These are phyloP conservation scores for Ascosphaera apis DNA, from an alignment of 2,329 filamentous ascomycete species.

Conservation along the genomic window DNA sequence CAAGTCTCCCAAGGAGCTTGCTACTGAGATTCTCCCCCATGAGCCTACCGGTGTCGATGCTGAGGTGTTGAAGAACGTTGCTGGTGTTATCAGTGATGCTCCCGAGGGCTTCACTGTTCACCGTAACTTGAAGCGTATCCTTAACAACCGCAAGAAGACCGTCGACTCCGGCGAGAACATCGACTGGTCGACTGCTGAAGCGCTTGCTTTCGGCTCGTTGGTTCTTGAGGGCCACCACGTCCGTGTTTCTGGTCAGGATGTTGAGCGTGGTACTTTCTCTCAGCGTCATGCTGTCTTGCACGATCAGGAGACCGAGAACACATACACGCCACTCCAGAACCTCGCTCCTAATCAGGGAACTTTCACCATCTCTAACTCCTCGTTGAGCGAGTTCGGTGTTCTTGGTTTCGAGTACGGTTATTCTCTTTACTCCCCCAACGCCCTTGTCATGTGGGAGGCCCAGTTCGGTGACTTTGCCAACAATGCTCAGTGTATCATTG, in stretches of 20 bases:
- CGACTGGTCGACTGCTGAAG: constrained; percentile 93
- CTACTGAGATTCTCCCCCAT: constrained; percentile 81
- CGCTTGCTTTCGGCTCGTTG: constrained; percentile 77
- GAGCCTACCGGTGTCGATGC: constrained; percentile 58
- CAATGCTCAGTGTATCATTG: constrained; percentile 96
- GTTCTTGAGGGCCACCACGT: constrained; percentile 90
- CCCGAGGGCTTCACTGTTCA: constrained; percentile 78
- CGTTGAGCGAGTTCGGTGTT: constrained; percentile 47
- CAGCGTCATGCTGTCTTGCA: constrained; percentile 94
- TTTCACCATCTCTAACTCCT: constrained; percentile 95
- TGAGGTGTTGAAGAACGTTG: constrained; percentile 59
- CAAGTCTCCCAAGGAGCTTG: constrained; percentile 94
- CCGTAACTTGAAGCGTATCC: constrained; percentile 91
- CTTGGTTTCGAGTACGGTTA: constrained; percentile 98
- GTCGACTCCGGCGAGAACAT: constrained; percentile 83
- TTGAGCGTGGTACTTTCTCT: constrained; percentile 97
- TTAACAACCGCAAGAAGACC: constrained; percentile 71
- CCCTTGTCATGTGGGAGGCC: constrained; percentile 97
- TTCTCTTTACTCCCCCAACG: constrained; percentile 87
- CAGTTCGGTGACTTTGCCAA: constrained; percentile 99
- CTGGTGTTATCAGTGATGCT: constrained; percentile 49
- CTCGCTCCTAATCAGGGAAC: constrained; percentile 78
- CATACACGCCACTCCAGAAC: constrained; percentile 80
- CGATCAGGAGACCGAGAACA: constrained; percentile 83
- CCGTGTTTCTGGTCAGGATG: constrained; percentile 92